Percentiles rank a stretch among this genome's conserved stretches.
Evolutionary conservation across 2,329 filamentous ascomycete genomes (phyloP).

Genomic region (Microdochium nivale): DNA sequence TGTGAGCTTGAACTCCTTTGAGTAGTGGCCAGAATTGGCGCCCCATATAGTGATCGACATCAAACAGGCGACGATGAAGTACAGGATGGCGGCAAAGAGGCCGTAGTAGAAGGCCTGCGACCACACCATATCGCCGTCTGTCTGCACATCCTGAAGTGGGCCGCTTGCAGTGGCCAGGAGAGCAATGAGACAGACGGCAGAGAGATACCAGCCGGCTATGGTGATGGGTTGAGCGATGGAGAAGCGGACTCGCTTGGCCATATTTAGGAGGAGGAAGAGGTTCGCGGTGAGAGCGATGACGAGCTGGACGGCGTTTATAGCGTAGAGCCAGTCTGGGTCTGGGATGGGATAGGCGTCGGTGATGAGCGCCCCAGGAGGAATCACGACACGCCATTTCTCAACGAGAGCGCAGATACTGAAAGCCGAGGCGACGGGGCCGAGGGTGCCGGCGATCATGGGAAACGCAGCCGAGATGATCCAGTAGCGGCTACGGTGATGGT

Average conservation of each 20-base stretch:
- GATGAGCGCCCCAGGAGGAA: constrained; percentile 35
- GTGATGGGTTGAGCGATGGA: constrained; percentile 75
- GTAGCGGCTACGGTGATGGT: constrained; percentile 38
- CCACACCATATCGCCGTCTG: constrained; percentile 45
- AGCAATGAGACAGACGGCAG: constrained; percentile 55
- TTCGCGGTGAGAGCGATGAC: constrained; percentile 71
- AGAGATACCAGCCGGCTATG: constrained; percentile 70
- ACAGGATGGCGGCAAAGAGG: constrained; percentile 69
- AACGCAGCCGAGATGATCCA: constrained; percentile 59
- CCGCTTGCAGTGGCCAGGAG: constrained; percentile 59
- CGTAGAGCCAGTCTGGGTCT: constrained; percentile 69
- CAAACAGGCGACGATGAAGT: constrained; percentile 69
- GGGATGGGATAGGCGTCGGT: constrained; percentile 41
- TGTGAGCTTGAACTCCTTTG: constrained; percentile 69
- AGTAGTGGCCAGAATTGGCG: constrained; percentile 61
- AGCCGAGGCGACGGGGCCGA: constrained; percentile 79
- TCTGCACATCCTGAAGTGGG: constrained; percentile 32
- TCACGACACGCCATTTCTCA: constrained; percentile 62
- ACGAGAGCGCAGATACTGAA: constrained; percentile 84
- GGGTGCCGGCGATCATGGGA: constrained; percentile 73
- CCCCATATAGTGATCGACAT: constrained; percentile 75
- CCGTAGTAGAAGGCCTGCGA: constrained; percentile 86
- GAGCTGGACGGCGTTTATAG: constrained; percentile 71
- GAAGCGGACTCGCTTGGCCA: constrained; percentile 72
- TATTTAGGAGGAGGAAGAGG: constrained; percentile 75